Evolutionary conservation across 2,329 filamentous ascomycete species (phyloP).

Genomic region (Alternaria gansuensis): DNA sequence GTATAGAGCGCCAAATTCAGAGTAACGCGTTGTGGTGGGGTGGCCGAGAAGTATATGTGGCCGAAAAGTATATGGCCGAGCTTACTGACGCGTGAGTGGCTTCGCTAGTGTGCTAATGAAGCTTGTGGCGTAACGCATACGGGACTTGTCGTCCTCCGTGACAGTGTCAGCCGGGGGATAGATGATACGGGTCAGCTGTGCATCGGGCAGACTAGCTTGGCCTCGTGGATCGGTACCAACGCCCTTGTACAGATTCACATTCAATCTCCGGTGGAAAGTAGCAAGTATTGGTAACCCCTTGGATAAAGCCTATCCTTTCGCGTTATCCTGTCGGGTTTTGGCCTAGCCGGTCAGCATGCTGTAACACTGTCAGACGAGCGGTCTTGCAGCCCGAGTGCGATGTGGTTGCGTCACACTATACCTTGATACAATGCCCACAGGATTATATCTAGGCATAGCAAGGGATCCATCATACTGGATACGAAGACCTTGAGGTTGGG

Average conservation of each 20-base stretch:
- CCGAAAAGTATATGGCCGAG: no score
- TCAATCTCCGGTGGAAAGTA: slow-evolving; percentile 18
- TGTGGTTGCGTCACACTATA: slow-evolving; percentile 39
- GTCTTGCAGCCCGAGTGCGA: slow-evolving; percentile 17
- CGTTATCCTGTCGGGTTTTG: neutral
- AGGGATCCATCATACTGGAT: slow-evolving; percentile 37
- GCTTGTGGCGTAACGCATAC: slow-evolving; percentile 24
- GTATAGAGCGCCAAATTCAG: no score
- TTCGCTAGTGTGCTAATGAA: slow-evolving; percentile 22
- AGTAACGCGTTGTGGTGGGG: no score
- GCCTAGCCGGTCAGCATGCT: slow-evolving; percentile 21
- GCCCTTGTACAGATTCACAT: slow-evolving; percentile 22
- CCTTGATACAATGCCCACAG: slow-evolving; percentile 38
- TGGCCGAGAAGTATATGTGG: no score
- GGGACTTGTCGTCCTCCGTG: slow-evolving; percentile 14
- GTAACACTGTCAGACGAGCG: slow-evolving; percentile 32
- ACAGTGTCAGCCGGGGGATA: slow-evolving; percentile 23
- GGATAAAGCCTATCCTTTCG: slow-evolving; percentile 13
- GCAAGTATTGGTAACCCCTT: slow-evolving; percentile 19
- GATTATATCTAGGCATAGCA: slow-evolving; percentile 34
- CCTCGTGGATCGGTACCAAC: slow-evolving; percentile 24
- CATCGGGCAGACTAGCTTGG: slow-evolving; percentile 23
- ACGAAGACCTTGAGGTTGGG: slow-evolving; percentile 41
- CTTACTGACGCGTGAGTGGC: slow-evolving; percentile 9
- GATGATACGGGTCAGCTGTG: slow-evolving; percentile 33